Evolutionary conservation across 108 stramenopile genomes (phyloP), one percentile per base, ranked within the genome.

Genomic region (Skeletonema tropicum): DNA sequence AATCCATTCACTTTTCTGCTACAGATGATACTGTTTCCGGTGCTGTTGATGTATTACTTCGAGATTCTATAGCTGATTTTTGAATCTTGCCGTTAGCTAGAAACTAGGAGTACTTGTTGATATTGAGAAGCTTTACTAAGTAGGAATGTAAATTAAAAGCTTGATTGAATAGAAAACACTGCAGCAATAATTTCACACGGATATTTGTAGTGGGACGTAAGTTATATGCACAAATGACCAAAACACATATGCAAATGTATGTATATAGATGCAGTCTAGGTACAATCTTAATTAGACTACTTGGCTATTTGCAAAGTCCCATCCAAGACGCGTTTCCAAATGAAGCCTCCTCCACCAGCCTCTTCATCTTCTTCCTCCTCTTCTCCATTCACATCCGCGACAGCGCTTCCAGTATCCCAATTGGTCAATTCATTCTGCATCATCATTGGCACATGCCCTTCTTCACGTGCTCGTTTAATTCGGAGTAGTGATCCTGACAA

Each of bases 401-500:
- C 66, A 32, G 60, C 42, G 21, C 14, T 29, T 49, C 39, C 35
- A 12, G 64, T 1, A 33, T 25, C 61, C 67, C 68, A 69, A 41
- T 29, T 13, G 59, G 45, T 17, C 31, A 60, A 23, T 42, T 45
- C 64, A 55, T 71, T 48, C 32, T 70, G 74, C 41, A 65, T 73
- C 26, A 68, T n/a, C 30, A 64, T 59, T 64, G 66, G 62, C 36
- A 41, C 12, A 42, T 63, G 58, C 57, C 62, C 63, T 65, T 83
- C 82, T 57, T 79, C 82, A 19, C 92, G 83, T 13, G 85, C 83
- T 26, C 85, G 60, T 46, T 85, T 76, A 52, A 93, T 66, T 68
- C 89, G 80, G n/a, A 93, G 71, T 72, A 93, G 55, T 12, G 92
- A 88, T 17, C 87, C 86, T 13, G 92, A 90, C 21, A 90, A 59